Conservation (phyloP, 1,284 basidiomycete species). For the Sphagnurus paluster region DNA sequence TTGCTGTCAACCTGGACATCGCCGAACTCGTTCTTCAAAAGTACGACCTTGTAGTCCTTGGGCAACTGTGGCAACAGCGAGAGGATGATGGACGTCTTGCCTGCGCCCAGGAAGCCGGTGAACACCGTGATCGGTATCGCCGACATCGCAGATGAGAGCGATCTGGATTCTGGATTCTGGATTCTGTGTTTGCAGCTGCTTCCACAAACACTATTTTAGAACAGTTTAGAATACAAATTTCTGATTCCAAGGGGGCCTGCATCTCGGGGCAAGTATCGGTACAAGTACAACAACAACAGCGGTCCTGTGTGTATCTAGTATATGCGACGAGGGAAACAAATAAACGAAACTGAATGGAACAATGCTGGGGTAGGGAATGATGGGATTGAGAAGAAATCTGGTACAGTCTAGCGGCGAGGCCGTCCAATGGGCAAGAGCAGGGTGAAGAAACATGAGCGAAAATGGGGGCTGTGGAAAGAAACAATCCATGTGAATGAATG, state of each 20-base stretch:
- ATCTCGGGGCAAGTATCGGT: neutral
- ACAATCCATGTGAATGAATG: neutral
- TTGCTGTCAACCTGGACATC: conserved; percentile 90
- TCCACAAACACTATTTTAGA: too few relatives aligned
- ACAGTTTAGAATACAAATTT: too few relatives aligned
- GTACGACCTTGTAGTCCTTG: conserved; percentile 79
- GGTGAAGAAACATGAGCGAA: neutral
- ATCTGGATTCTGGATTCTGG: too few relatives aligned
- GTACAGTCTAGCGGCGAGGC: conserved; percentile 8
- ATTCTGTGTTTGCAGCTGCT: too few relatives aligned
- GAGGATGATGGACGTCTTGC: conserved; percentile 81
- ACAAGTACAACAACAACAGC: conserved; percentile 16
- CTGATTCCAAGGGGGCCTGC: neutral
- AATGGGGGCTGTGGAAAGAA: neutral
- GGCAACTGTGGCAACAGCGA: conserved; percentile 79
- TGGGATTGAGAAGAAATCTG: conserved; percentile 5
- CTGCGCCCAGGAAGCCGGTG: conserved; percentile 80
- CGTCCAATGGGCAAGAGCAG: conserved; percentile 15
- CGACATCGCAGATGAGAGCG: conserved; percentile 7
- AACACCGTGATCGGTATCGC: conserved; percentile 82
- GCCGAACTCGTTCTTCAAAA: conserved; percentile 90
- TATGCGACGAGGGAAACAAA: too few relatives aligned
- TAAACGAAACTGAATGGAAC: neutral
- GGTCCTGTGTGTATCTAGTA: conserved; percentile 8
- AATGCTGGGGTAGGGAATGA: neutral